These are phyloP conservation scores for Psilocybe cyanescens DNA, from an alignment of 768 basidiomycete genomes.

Conservation along the genomic window DNA sequence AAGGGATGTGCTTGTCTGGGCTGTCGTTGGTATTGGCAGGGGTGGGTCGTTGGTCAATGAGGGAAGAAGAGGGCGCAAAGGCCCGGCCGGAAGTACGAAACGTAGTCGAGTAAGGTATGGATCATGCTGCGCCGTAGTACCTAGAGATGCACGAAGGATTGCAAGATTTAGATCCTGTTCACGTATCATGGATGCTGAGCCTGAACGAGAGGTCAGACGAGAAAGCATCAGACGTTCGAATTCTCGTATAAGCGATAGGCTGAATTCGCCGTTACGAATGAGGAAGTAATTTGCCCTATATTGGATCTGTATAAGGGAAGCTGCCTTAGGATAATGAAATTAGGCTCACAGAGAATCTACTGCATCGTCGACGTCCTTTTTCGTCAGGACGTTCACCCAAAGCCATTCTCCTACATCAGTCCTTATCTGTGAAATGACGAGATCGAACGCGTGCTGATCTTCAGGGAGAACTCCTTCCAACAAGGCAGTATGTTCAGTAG, in stretches of 20 bases:
- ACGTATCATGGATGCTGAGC: constrained; percentile 75
- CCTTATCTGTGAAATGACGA: constrained; percentile 73
- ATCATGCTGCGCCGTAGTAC: constrained; percentile 88
- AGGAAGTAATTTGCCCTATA: constrained; percentile 86
- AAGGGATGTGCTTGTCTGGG: constrained; percentile 41
- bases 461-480: constrained; percentile 73
- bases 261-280: constrained; percentile 86
- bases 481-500: constrained; percentile 65
- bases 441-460: constrained; percentile 78
- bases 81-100: constrained; percentile 81
- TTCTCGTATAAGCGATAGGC: constrained; percentile 82
- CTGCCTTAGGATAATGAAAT: neutral
- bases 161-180: constrained; percentile 91
- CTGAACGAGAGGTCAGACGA: constrained; percentile 70
- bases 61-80: constrained; percentile 80
- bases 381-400: constrained; percentile 87
- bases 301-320: constrained; percentile 17
- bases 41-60: constrained; percentile 53
- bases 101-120: constrained; percentile 72
- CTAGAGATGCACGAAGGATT: constrained; percentile 84
- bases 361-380: constrained; percentile 80
- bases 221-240: constrained; percentile 84
- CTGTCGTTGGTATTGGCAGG: constrained; percentile 36
- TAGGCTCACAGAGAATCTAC: constrained; percentile 79
- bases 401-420: constrained; percentile 91